phyloP scores from a whole-genome alignment of 345 rosid genomes.

The Corchorus capsularis region DNA sequence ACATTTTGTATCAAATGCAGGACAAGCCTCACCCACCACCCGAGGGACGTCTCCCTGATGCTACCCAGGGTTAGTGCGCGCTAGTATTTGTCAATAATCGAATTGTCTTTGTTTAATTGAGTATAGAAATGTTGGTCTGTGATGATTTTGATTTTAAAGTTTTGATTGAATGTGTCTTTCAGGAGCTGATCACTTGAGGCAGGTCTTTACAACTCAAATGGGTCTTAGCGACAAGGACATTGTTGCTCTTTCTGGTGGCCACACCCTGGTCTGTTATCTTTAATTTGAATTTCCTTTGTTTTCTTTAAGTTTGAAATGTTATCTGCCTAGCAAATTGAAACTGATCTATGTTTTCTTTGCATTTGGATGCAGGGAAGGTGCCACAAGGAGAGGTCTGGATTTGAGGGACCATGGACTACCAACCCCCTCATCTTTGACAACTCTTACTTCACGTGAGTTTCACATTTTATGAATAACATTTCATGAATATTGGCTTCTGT shows the following conservation, averaged over 20 bases:
- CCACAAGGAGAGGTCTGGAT: slow-evolving; percentile 98
- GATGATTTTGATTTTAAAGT: background rate
- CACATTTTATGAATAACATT: background rate
- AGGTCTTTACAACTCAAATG: slow-evolving; percentile 67
- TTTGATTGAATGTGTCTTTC: slow-evolving; percentile 1
- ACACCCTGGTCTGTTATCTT: slow-evolving; percentile 62
- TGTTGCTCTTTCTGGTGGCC: slow-evolving; percentile 93
- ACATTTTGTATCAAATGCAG: slow-evolving; percentile 33
- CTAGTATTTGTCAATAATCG: background rate
- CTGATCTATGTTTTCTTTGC: background rate
- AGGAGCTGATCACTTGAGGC: slow-evolving; percentile 85
- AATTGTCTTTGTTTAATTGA: background rate
- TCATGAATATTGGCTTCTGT: too few relatives aligned
- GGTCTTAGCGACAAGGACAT: slow-evolving; percentile 90
- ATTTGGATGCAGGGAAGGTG: slow-evolving; percentile 64
- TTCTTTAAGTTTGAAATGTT: background rate
- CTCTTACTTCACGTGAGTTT: slow-evolving; percentile 80
- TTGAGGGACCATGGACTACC: slow-evolving; percentile 91
- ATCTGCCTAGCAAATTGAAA: background rate
- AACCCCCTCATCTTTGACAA: slow-evolving; percentile 93
- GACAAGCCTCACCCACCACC: slow-evolving; percentile 93
- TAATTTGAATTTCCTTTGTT: background rate
- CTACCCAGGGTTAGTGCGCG: slow-evolving; percentile 63
- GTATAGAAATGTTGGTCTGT: background rate
- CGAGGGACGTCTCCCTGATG: slow-evolving; percentile 98